Evolutionary conservation across 208 protist species (phyloP).

Genomic region (Trypanosomatidae sp.): DNA sequence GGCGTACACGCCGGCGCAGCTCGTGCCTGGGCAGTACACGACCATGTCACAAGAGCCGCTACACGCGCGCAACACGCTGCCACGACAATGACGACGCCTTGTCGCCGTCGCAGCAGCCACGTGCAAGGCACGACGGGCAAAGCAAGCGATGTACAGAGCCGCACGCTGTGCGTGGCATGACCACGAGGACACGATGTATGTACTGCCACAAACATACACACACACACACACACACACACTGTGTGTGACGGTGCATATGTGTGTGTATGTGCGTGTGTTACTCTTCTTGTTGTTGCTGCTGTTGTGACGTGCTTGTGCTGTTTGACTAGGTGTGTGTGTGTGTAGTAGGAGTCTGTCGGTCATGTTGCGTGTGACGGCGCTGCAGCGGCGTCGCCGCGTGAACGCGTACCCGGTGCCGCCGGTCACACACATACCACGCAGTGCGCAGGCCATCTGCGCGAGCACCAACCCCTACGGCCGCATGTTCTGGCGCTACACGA

Average conservation of each 20-base stretch:
- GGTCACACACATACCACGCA: slow-evolving; percentile 39
- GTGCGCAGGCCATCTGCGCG: slow-evolving; percentile 64
- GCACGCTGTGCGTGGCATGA: no score
- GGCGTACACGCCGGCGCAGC: slow-evolving; percentile 50
- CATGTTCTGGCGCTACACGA: slow-evolving; percentile 70
- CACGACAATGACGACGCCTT: no score
- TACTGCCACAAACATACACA: no score
- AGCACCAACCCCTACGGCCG: slow-evolving; percentile 75
- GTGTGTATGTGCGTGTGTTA: neutral
- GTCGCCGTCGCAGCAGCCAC: no score
- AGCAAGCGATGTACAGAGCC: no score
- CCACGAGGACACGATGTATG: no score
- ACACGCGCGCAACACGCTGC: slow-evolving; percentile 56
- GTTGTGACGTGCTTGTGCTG: neutral
- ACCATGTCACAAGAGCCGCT: slow-evolving; percentile 63
- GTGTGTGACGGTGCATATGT: no score
- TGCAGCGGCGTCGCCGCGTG: slow-evolving; percentile 41
- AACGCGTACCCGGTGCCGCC: slow-evolving; percentile 74
- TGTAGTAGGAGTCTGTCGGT: neutral
- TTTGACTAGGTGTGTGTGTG: neutral
- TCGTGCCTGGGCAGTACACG: slow-evolving; percentile 80
- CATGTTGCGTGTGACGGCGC: slow-evolving; percentile 33
- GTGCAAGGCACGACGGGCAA: no score
- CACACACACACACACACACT: no score
- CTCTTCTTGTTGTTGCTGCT: neutral